phyloP scores from a whole-genome alignment of 1,139 yeast species.

The Debaryomyces sp. region DNA sequence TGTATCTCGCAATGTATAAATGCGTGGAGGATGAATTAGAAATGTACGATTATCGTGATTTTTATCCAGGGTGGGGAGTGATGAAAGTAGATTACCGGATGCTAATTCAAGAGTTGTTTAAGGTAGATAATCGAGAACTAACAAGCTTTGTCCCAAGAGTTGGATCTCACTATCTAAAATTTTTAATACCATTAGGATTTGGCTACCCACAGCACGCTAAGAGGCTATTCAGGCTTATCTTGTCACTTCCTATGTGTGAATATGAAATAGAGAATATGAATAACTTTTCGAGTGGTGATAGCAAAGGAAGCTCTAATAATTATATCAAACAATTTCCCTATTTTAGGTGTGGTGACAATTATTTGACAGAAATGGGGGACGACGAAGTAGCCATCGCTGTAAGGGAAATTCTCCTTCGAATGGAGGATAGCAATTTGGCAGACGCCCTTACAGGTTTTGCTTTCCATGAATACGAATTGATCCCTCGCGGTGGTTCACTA shows the following conservation, averaged over 20 bases:
- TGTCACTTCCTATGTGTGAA: conserved; percentile 1
- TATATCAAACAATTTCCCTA: background rate
- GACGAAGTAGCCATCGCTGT: background rate
- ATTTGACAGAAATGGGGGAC: background rate
- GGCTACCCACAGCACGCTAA: background rate
- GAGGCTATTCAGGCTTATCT: background rate
- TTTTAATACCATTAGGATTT: background rate
- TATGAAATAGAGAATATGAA: background rate
- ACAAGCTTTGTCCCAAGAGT: background rate
- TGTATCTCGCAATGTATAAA: background rate
- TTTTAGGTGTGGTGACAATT: background rate
- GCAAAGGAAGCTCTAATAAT: background rate
- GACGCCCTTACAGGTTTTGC: background rate
- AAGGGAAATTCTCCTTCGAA: background rate
- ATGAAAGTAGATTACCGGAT: background rate
- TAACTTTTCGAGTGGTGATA: background rate
- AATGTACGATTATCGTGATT: conserved; percentile 9
- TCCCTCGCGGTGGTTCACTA: too few relatives aligned
- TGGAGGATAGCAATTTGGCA: background rate
- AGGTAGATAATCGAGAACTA: background rate
- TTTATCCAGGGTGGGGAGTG: background rate
- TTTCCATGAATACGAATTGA: background rate
- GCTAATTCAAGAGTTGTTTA: background rate
- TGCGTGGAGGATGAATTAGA: background rate
- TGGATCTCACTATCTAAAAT: background rate